Evolutionary conservation across 768 basidiomycete species (phyloP), one percentile per base, ranked within the genome.

Genomic region (Leucosporidium yakuticum): DNA sequence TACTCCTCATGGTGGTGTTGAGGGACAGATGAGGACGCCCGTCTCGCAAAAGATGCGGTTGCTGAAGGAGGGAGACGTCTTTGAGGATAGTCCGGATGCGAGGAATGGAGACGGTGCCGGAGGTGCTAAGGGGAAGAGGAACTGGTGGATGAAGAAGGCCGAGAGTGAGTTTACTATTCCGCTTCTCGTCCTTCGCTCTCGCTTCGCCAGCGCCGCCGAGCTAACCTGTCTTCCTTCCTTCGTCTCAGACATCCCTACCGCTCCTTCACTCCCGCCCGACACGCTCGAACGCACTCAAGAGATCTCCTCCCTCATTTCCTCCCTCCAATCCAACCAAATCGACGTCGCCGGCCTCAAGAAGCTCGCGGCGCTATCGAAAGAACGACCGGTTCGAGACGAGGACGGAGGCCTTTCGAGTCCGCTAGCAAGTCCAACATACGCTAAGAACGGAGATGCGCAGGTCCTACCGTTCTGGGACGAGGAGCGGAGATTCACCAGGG

Each of bases 321-420:
- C 62, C 9, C 21, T 65, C 27, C 54, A 51, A 29, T 2, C 36
- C 7, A 53, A 59, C 12, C 58, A 56, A 29, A 47, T 67, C n/a
- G 64, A 63, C 23, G 31, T 48, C 23, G 21, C 9, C 4, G 54
- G 48, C 5, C 36, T 67, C 9, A 44, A 47, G 12, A 49, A 57
- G 50, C n/a, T 73, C 6, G 62, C 65, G 27, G 21, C 17, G 2
- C 23, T 73, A 7, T 67, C 71, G 56, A 47, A 57, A 29, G 71
- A 74, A 59, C 67, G 73, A 29, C 74, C 73, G 2, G 44, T 73
- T 15, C 63, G 64, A 6, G 75, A 76, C 0, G 65, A 54, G 8
- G 75, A 73, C 12, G 69, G 49, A 21, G 70, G 59, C 53, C 58
- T 32, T 0, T 62, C 36, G 49, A 59, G 23, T 34, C 21, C 25